Percentiles rank a stretch among this genome's conserved stretches.
Evolutionary conservation across 257 asterid genomes (phyloP).

Genomic region (Cynanchum wilfordii): DNA sequence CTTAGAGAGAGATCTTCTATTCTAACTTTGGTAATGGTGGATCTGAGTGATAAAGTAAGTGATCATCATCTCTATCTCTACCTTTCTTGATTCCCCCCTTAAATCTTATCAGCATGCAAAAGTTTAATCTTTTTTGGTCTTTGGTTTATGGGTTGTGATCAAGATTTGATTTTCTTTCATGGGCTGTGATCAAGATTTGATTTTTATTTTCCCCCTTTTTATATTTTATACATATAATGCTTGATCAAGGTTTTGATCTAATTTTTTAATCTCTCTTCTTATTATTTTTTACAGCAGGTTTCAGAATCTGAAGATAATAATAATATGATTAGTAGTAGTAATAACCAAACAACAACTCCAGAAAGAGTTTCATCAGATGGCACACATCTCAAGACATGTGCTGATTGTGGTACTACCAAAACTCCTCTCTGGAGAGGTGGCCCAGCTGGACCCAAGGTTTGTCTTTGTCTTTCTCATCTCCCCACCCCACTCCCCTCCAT

Average conservation of each 20-base stretch:
- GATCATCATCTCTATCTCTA: slow-evolving; percentile 26
- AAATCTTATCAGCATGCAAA: not conserved
- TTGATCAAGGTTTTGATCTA: slow-evolving; percentile 21
- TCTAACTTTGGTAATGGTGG: slow-evolving; percentile 34
- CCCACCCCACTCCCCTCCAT: not conserved
- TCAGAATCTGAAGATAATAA: slow-evolving; percentile 54
- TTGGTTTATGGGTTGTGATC: not conserved
- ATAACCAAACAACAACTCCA: slow-evolving; percentile 39
- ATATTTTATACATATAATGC: too few relatives aligned
- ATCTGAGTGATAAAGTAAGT: slow-evolving; percentile 85
- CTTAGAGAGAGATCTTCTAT: slow-evolving; percentile 15
- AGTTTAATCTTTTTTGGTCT: too few relatives aligned
- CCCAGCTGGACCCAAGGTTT: slow-evolving; percentile 95
- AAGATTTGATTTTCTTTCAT: too few relatives aligned
- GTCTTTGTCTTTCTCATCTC: slow-evolving; percentile 6
- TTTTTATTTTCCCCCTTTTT: not conserved
- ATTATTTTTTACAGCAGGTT: slow-evolving; percentile 29
- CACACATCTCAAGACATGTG: slow-evolving; percentile 63
- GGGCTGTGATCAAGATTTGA: slow-evolving; percentile 4
- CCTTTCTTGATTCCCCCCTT: not conserved
- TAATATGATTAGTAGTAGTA: slow-evolving; percentile 7
- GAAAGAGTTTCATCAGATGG: slow-evolving; percentile 56
- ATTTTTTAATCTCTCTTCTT: not conserved
- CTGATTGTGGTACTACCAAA: slow-evolving; percentile 84
- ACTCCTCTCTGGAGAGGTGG: slow-evolving; percentile 99